Evolutionary conservation across 306 rosid genomes (phyloP).

Genomic region (Astragalus membranaceus): DNA sequence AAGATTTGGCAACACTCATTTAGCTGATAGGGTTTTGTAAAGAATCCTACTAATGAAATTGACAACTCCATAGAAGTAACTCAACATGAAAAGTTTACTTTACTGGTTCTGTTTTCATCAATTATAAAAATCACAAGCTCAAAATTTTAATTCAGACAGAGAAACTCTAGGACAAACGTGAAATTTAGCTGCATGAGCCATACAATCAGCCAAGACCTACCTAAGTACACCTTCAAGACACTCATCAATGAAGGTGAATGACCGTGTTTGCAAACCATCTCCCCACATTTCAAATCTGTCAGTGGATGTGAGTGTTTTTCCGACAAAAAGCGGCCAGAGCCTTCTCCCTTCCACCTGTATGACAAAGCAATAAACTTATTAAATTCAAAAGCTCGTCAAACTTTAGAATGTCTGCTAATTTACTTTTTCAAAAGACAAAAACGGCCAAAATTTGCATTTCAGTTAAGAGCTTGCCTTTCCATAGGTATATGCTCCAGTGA

Average conservation of each 20-base stretch:
- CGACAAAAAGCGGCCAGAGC: conserved; percentile 99
- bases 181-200: no score
- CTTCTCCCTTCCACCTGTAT: conserved; percentile 91
- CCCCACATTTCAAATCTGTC: conserved; percentile 99
- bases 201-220: no score
- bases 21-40: no score
- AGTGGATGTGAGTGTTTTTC: conserved; percentile 62
- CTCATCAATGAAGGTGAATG: conserved; percentile 96
- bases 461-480: conserved; percentile 68
- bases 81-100: no score
- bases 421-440: conserved; percentile 2
- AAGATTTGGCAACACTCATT: no score
- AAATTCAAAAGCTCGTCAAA: conserved; percentile 11
- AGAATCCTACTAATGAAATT: no score
- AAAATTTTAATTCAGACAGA: no score
- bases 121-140: no score
- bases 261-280: conserved; percentile 93
- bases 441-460: background rate
- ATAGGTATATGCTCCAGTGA: no score
- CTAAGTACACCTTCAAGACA: conserved; percentile 98
- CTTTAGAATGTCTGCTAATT: background rate
- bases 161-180: no score
- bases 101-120: no score
- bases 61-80: no score
- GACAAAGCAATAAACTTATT: conserved; percentile 14